Evolutionary conservation across 345 rosid genomes (phyloP).

Genomic region (Bruguiera sexangula): DNA sequence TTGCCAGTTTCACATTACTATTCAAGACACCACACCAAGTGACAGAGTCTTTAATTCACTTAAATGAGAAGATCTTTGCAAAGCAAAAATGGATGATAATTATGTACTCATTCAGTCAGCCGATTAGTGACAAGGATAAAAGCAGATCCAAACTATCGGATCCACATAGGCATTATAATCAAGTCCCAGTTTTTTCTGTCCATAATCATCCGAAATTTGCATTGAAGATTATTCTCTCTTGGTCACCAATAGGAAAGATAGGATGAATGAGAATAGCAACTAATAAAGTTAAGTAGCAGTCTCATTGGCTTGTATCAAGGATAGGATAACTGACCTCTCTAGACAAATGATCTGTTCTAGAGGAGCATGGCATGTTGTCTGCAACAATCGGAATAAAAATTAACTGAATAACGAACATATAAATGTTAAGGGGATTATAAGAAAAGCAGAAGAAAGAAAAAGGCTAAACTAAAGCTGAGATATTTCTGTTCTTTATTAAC

Average conservation of each 20-base stretch:
- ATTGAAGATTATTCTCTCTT: not conserved
- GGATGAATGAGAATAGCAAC: too few relatives aligned
- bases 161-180: not conserved
- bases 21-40: conserved; percentile 30
- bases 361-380: conserved; percentile 45
- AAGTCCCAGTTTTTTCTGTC: not conserved
- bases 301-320: too few relatives aligned
- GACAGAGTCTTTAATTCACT: conserved; percentile 11
- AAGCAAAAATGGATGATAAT: conserved; percentile 1
- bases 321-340: conserved; percentile 33
- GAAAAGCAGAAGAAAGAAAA: not conserved
- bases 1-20: conserved; percentile 31
- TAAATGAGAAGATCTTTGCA: conserved; percentile 33
- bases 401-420: not conserved
- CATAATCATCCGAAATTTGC: not conserved
- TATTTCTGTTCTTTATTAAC: not conserved
- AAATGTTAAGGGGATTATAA: not conserved
- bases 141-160: not conserved
- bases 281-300: too few relatives aligned
- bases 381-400: conserved; percentile 22
- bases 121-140: not conserved
- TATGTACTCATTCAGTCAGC: too few relatives aligned
- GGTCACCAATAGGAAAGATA: too few relatives aligned
- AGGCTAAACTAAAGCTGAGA: not conserved
- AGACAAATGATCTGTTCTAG: conserved; percentile 29